These are phyloP conservation scores for Elongisporangium anandrum DNA, from an alignment of 352 stramenopile species.

Conservation along the genomic window DNA sequence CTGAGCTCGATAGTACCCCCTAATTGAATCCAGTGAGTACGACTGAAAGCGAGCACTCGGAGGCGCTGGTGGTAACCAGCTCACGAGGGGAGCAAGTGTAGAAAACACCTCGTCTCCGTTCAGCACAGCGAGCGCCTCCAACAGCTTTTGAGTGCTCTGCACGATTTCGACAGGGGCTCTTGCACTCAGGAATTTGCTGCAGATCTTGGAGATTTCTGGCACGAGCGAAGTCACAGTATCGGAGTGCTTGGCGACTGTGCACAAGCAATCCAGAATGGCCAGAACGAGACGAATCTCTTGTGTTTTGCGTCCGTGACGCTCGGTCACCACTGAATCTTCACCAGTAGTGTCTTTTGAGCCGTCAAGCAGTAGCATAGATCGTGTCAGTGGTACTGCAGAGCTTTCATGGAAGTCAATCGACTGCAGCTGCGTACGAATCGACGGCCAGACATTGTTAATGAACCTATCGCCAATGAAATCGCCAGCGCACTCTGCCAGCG, in stretches of 20 bases:
- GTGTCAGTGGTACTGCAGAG: conserved; percentile 30
- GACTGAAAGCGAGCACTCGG: conserved; percentile 34
- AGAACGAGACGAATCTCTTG: conserved; percentile 56
- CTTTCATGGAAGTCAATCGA: conserved; percentile 29
- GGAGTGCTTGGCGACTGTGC: conserved; percentile 32
- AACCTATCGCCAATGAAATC: conserved; percentile 83
- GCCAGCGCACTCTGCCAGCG: conserved; percentile 42
- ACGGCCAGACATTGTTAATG: conserved; percentile 75
- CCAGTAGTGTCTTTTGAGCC: neutral
- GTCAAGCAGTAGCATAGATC: conserved; percentile 63
- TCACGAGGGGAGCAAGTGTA: conserved; percentile 33
- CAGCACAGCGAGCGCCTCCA: conserved; percentile 35
- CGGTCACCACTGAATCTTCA: conserved; percentile 1
- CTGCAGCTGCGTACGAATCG: conserved; percentile 35
- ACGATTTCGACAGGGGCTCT: conserved; percentile 30
- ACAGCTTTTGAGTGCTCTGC: conserved; percentile 29
- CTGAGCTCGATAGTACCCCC: conserved; percentile 23
- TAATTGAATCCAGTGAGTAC: conserved; percentile 23
- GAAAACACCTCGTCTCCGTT: conserved; percentile 79
- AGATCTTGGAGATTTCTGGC: conserved; percentile 40
- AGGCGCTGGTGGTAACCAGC: conserved; percentile 48
- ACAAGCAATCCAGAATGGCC: conserved; percentile 55
- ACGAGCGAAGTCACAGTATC: conserved; percentile 51
- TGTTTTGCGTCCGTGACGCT: conserved; percentile 24
- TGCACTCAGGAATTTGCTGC: conserved; percentile 39